Evolutionary conservation across 352 stramenopile species (phyloP).

Genomic region (Phytophthora chlamydospora): DNA sequence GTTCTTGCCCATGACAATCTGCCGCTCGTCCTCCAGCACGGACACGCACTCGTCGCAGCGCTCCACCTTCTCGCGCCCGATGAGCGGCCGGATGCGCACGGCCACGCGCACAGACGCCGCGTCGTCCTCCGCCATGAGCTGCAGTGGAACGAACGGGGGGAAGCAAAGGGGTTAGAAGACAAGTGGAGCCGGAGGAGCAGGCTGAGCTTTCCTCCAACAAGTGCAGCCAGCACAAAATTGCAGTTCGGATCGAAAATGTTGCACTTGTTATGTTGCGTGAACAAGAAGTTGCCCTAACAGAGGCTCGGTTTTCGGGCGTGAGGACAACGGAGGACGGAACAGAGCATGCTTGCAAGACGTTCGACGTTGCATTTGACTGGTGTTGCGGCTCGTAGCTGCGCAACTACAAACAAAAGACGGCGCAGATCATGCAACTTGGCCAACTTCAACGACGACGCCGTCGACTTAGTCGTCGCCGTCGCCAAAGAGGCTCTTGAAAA

Average conservation of each 20-base stretch:
- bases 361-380: background rate
- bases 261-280: conserved; percentile 17
- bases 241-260: conserved; percentile 8
- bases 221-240: background rate
- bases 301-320: no score
- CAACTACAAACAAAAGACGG: no score
- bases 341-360: no score
- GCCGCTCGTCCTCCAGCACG: conserved; percentile 78
- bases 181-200: no score
- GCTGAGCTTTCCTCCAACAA: background rate
- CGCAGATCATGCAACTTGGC: background rate
- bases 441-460: background rate
- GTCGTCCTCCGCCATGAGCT: conserved; percentile 51
- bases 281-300: background rate
- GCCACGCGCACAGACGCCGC: conserved; percentile 77
- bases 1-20: conserved; percentile 91
- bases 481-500: conserved; percentile 68
- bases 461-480: conserved; percentile 30
- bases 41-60: conserved; percentile 89
- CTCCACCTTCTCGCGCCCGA: conserved; percentile 89
- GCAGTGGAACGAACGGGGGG: no score
- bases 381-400: no score
- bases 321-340: no score
- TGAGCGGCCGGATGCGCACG: conserved; percentile 86
- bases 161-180: background rate